A percentile compares a stretch with the other conserved stretches of the same genome.
Evolutionary conservation across 257 asterid species (phyloP).

Genomic region (Solanum rostratum): DNA sequence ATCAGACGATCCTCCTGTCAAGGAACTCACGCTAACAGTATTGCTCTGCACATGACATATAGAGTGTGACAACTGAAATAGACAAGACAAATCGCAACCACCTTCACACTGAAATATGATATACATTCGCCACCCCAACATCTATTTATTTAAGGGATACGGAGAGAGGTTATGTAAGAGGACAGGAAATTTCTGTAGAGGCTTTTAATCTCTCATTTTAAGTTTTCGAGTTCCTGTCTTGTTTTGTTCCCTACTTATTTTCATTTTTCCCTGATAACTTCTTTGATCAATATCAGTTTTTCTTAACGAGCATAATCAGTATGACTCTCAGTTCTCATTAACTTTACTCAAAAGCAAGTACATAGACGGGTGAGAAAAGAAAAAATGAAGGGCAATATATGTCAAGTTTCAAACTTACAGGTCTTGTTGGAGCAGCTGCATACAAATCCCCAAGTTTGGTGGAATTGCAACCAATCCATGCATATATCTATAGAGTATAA

Average conservation of each 20-base stretch:
- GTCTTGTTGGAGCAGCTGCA: constrained; percentile 76
- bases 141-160: background rate
- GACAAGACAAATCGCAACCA: background rate
- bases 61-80: background rate
- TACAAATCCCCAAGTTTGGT: constrained; percentile 78
- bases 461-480: constrained; percentile 87
- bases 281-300: background rate
- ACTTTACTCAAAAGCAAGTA: background rate
- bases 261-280: background rate
- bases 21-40: constrained; percentile 47
- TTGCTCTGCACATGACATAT: constrained; percentile 41
- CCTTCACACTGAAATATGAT: background rate
- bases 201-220: background rate
- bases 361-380: background rate
- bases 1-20: constrained; percentile 80
- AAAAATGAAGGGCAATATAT: background rate
- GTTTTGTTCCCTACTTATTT: background rate
- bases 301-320: background rate
- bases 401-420: constrained; percentile 39
- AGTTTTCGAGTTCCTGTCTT: background rate
- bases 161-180: background rate
- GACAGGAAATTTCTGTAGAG: background rate
- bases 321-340: background rate
- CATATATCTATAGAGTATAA: constrained; percentile 47
- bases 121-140: background rate